Evolutionary conservation across 2,329 filamentous ascomycete species (phyloP), one percentile per base, ranked within the genome.

Genomic region (Scytalidium sp.): DNA sequence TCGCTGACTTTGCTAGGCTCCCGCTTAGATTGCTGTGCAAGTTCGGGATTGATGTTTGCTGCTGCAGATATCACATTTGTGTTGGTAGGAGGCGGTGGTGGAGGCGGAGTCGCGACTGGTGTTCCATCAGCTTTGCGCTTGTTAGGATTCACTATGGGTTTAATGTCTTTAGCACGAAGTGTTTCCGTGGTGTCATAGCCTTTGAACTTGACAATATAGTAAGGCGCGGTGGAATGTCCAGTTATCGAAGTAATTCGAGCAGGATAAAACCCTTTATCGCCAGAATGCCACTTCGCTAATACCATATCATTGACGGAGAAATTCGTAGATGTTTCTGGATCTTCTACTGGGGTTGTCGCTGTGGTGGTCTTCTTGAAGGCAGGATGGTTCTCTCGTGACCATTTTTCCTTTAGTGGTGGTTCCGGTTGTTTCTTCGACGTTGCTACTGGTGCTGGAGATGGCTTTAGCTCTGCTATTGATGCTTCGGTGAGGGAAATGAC

Each of bases 161-260:
- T 85, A 57, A 97, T 89, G 63, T 97, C 91, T 68, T 87, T 86
- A 54, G 87, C 83, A 52, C 85, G 82, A 53, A 96, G 72, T 27
- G 88, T 94, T 69, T 96, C 91, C 42, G 87, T 90, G 19, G 81
- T 90, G 56, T 86, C 83, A 72, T 97, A 97, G 62, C 84, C 89
- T 72, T 95, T 93, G 77, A 97, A 99, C 60, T 88, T 94, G 68
- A 99, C 92, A 43, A 90, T 87, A 68, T 97, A 99, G 56, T 97
- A 89, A 29, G 92, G 93, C 46, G 90, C 88, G 41, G 84, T 88
- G n/a, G 87, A 85, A 8, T 91, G 96, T 51, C 94, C 94, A 19
- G 93, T 97, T 61, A 97, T 92, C 46, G 88, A 92, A 46, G 90
- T 93, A 68, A 99, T 96, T 62, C 90, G 86, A 40, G 92, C 94